Conservation (phyloP, 2,329 filamentous ascomycete genomes). For the Passalora sequoiae region DNA sequence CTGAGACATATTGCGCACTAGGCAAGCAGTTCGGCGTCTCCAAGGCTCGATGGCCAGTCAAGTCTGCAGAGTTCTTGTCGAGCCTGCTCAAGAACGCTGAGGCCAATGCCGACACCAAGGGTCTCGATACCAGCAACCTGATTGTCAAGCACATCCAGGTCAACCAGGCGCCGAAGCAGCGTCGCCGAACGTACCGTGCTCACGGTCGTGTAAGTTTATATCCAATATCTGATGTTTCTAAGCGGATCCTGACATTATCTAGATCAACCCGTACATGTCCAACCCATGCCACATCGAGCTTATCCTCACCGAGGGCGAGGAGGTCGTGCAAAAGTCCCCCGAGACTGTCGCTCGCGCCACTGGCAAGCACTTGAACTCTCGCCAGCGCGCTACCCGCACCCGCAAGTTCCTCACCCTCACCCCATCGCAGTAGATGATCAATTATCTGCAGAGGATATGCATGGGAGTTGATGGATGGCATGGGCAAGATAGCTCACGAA, state of each 20-base stretch:
- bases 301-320: constrained; percentile 96
- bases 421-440: constrained; percentile 28
- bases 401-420: constrained; percentile 54
- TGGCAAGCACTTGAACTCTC: constrained; percentile 70
- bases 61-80: constrained; percentile 97
- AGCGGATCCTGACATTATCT: constrained; percentile 6
- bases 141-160: constrained; percentile 99
- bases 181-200: constrained; percentile 98
- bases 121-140: constrained; percentile 93
- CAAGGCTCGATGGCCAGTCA: constrained; percentile 97
- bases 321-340: constrained; percentile 87
- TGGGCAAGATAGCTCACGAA: constrained; percentile 7
- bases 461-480: constrained; percentile 12
- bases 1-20: constrained; percentile 43
- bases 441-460: constrained; percentile 7
- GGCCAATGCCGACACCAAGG: constrained; percentile 95
- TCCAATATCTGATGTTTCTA: not conserved
- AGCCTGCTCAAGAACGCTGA: constrained; percentile 96
- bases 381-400: constrained; percentile 75
- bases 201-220: constrained; percentile 91
- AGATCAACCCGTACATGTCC: constrained; percentile 99
- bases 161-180: constrained; percentile 99
- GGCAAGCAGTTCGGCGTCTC: constrained; percentile 99
- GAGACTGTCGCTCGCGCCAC: constrained; percentile 54
- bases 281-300: constrained; percentile 99